Percentiles rank a stretch among this genome's conserved stretches.
These are phyloP conservation scores for Sicyos edulis DNA, from an alignment of 306 rosid genomes.

Conservation along the genomic window DNA sequence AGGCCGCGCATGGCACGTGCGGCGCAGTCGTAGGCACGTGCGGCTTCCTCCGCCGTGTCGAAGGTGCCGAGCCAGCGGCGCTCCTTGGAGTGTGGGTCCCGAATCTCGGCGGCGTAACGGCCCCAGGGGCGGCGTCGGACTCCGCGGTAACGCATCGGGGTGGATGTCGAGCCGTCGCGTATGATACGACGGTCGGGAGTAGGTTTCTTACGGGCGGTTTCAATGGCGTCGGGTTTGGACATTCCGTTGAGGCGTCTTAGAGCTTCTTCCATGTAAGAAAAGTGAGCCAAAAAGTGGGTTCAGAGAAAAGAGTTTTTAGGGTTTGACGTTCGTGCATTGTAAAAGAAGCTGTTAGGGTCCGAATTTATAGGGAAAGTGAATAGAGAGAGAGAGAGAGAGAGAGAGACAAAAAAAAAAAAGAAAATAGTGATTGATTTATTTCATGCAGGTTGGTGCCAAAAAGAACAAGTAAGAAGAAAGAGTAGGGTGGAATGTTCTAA, in stretches of 20 bases:
- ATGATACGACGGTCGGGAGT: constrained; percentile 27
- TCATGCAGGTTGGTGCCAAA: constrained; percentile 20
- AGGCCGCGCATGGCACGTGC: constrained; percentile 91
- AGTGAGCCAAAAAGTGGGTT: not conserved
- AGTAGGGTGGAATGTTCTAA: constrained; percentile 3
- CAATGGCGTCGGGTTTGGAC: not conserved
- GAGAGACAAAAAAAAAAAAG: too few species aligned
- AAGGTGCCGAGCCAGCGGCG: constrained; percentile 95
- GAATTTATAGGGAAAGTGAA: not conserved
- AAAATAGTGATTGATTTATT: constrained; percentile 43
- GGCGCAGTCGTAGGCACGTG: constrained; percentile 90
- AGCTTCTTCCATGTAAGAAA: not conserved
- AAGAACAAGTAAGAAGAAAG: not conserved
- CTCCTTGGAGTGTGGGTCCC: constrained; percentile 86
- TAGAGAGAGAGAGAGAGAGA: constrained; percentile 5
- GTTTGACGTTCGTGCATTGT: not conserved
- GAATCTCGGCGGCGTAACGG: constrained; percentile 89
- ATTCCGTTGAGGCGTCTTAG: constrained; percentile 6
- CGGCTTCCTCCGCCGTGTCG: constrained; percentile 97
- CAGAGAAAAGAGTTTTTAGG: not conserved
- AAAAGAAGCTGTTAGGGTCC: not conserved
- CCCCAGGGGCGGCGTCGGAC: constrained; percentile 99
- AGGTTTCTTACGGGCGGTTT: not conserved
- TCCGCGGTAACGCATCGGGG: constrained; percentile 65
- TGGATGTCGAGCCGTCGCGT: constrained; percentile 28